Conservation (phyloP, 1,284 basidiomycete genomes). For the Trichosporon sp. region DNA sequence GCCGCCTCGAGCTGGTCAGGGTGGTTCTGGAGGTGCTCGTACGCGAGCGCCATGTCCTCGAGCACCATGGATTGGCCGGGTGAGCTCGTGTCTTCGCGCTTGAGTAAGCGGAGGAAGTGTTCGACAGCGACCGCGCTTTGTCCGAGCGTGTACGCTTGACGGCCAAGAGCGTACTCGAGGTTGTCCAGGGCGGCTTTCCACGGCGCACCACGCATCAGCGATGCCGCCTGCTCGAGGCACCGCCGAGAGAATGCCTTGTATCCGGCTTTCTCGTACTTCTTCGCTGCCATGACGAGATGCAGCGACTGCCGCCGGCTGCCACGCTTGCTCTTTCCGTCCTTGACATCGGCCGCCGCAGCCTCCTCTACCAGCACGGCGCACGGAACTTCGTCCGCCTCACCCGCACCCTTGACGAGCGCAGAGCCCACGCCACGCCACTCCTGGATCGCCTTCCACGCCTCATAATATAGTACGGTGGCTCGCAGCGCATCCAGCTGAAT, state of each 20-base stretch:
- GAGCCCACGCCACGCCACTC: conserved; percentile 52
- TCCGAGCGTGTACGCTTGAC: conserved; percentile 61
- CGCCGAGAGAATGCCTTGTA: conserved; percentile 58
- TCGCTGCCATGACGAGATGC: conserved; percentile 59
- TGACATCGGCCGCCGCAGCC: conserved; percentile 58
- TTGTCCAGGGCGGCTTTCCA: conserved; percentile 59
- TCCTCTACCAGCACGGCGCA: conserved; percentile 61
- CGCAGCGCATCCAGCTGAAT: conserved; percentile 57
- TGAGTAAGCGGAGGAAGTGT: conserved; percentile 58
- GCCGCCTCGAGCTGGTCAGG: conserved; percentile 43
- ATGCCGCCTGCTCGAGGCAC: conserved; percentile 55
- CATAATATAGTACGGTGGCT: conserved; percentile 56
- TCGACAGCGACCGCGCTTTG: conserved; percentile 57
- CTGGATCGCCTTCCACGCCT: conserved; percentile 53
- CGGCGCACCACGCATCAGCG: conserved; percentile 49
- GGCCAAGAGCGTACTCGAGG: conserved; percentile 60
- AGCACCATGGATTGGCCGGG: conserved; percentile 54
- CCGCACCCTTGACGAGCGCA: conserved; percentile 53
- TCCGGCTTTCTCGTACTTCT: conserved; percentile 61
- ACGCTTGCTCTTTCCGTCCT: conserved; percentile 41
- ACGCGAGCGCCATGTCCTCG: conserved; percentile 59
- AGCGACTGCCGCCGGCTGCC: conserved; percentile 57
- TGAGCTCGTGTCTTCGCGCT: conserved; percentile 45
- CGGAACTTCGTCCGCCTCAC: conserved; percentile 59
- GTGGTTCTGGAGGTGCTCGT: conserved; percentile 51